Evolutionary conservation across 805 yeast genomes (phyloP), one percentile per base, ranked within the genome.

Genomic region (Ogataea salicorniae): DNA sequence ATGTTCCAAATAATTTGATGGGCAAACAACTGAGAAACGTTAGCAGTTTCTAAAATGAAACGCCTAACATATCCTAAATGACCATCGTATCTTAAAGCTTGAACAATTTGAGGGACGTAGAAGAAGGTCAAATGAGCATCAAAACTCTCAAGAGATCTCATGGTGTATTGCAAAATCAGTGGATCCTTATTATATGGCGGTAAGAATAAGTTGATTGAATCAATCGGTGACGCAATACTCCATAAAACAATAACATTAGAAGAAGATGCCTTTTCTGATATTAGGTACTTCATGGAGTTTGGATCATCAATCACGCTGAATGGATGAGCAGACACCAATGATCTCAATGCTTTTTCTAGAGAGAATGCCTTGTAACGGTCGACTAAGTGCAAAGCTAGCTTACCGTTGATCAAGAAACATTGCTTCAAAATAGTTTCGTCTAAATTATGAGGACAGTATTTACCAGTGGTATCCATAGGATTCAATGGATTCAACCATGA

Each of bases 1-100:
- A 94, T 89, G 61, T 94, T 94, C 99, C 99, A 94, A 46, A 94
- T 89, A 54, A 94, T 91, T 67, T 94, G 99, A 66, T 94, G 99
- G 0, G 98, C 91, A 73, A 94, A 94, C 52, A 92, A 72, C 55
- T 87, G 95, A 26, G 94, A 84, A 14, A 90, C 87, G 61, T 85
- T 83, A 1, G 96, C 97, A 1, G 97, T 88, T 63, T 94, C 98
- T 47, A 92, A 69, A 53, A 94, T 90, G 62, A 87, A 88, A 56
- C 89, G 77, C 57, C 87, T 89, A 40, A 92, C 95, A 58, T 89
- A 91, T 0, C 97, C 98, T 40, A 79, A 71, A 11, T 67, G 67
- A 26, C 48, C 37, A 63, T 94, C 99, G 63, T 83, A 84, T 53
- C 98, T 77, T 56, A 94, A 74, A 53, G 88, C 77, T 68, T 94